Base-by-base conservation (phyloP, 2,329 filamentous ascomycete species). In the Arthrobotrys megalospora region DNA sequence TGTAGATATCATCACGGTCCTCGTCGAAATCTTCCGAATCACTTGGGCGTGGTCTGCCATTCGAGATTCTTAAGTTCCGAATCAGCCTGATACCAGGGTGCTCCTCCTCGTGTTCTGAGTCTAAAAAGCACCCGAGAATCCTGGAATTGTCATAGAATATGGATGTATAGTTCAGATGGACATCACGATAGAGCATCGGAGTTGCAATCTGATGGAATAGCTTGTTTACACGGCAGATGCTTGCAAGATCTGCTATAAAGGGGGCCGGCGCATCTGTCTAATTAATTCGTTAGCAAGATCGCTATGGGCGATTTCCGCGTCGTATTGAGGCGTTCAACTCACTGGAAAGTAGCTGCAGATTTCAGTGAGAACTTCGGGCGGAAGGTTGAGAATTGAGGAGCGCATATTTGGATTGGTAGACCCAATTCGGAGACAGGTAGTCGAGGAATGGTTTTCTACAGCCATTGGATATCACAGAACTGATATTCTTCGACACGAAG, bases 131-230 rank as follows among this genome's bases (percentile, higher is more conserved):
- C 4, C 3, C 0, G 3, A 60, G 34, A 24, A 60, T 60, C 10
- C 21, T 43, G n/a, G 53, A 60, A 14, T 16, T n/a, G n/a, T 16
- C 16, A 14, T 43, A 2, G 10, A 43, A 41, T 41, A 16, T 24
- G 2, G 34, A 43, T 36, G 2, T 7, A 24, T 52, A 50, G 11
- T 66, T 41, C 14, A 50, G 6, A 19, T 52, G 14, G n/a, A 66
- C 47, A 38, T 66, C 7, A 12, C 24, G 43, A 41, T 50, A 50
- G 5, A 66, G 28, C 12, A 38, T 38, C 6, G 45, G 28, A 21
- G 32, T 53, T 6, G 64, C 64, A 24, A 67, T n/a, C 14, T 55
- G 64, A 19, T 67, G 7, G 48, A 67, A 48, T 34, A 50, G 12
- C 21, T 34, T 67, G 32, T 55, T 67, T 16, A 55, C 64, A 8